phyloP scores from a whole-genome alignment of 2,329 filamentous ascomycete genomes.

The Penicillium sp. region DNA sequence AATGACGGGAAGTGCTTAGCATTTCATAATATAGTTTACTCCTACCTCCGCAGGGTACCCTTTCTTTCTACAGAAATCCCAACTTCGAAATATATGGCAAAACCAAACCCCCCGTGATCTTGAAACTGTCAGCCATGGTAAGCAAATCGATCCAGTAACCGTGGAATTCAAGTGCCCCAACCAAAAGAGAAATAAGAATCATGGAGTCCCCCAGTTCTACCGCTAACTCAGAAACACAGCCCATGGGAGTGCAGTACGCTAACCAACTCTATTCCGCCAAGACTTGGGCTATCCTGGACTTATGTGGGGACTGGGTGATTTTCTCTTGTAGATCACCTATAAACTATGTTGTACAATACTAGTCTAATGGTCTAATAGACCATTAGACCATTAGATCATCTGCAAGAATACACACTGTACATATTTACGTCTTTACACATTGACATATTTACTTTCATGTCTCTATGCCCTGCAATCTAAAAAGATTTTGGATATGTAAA shows the following conservation, averaged over 20 bases:
- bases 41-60: not conserved
- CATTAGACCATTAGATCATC: not conserved
- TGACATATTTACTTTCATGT: not conserved
- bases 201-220: conserved; percentile 5
- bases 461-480: not conserved
- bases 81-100: not conserved
- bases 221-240: conserved; percentile 11
- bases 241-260: conserved; percentile 13
- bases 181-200: not conserved
- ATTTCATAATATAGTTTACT: not conserved
- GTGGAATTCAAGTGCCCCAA: not conserved
- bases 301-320: not conserved
- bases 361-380: not conserved
- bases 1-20: not conserved
- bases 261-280: conserved; percentile 19
- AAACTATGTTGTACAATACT: not conserved
- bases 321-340: conserved; percentile 5
- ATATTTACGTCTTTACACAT: not conserved
- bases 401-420: not conserved
- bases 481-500: conserved; percentile 1
- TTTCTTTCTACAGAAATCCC: no score
- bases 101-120: not conserved
- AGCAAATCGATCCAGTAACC: not conserved
- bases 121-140: not conserved
- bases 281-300: conserved; percentile 18